Evolutionary conservation across 1,139 yeast genomes (phyloP).

Genomic region (Hansenula sp.): DNA sequence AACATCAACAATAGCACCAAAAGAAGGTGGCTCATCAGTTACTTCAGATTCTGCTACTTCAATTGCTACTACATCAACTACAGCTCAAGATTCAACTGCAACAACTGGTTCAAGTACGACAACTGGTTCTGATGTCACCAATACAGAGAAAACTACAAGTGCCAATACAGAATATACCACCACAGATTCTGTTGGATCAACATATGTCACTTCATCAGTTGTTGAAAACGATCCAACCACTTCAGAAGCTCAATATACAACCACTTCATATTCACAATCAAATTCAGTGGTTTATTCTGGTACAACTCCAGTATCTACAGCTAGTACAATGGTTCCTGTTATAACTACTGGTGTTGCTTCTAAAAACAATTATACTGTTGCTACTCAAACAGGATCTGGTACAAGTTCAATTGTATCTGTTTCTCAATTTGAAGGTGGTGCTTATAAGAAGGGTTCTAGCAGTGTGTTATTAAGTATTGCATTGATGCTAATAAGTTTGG

Average conservation of each 20-base stretch:
- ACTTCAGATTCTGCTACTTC: background rate
- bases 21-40: too few relatives aligned
- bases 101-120: constrained; percentile 1
- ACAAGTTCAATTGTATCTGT: background rate
- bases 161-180: background rate
- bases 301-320: background rate
- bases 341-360: background rate
- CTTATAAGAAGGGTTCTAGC: constrained; percentile 3
- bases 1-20: background rate
- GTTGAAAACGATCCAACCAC: background rate
- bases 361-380: constrained; percentile 2
- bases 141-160: background rate
- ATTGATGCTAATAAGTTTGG: constrained; percentile 1
- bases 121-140: background rate
- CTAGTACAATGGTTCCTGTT: background rate
- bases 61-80: constrained; percentile 3
- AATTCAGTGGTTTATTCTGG: background rate
- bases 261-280: constrained; percentile 7
- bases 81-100: constrained; percentile 1
- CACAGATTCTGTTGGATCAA: background rate
- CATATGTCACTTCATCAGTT: background rate
- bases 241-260: constrained; percentile 5
- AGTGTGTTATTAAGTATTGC: background rate
- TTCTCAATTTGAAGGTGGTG: constrained; percentile 8
- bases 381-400: background rate